These are phyloP conservation scores for Brassica hybrid DNA, from an alignment of 441 rosid genomes.

Conservation along the genomic window DNA sequence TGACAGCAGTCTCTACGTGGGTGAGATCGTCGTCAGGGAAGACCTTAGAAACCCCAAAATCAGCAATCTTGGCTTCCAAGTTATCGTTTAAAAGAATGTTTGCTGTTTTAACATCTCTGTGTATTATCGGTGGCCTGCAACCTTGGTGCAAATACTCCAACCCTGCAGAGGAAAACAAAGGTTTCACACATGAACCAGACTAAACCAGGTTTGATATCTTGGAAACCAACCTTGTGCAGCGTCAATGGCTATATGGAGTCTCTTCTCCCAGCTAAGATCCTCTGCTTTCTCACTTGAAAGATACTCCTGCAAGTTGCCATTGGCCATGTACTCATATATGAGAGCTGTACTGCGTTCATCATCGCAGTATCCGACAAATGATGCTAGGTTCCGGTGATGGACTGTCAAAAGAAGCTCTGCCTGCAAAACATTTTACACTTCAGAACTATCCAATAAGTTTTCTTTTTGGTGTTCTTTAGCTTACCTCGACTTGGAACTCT, in stretches of 20 bases:
- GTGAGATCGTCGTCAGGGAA: constrained; percentile 43
- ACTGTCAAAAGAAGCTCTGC: constrained; percentile 50
- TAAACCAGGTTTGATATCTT: background rate
- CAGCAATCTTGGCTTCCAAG: constrained; percentile 65
- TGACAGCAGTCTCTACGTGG: constrained; percentile 40
- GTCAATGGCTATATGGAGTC: constrained; percentile 55
- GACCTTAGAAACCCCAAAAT: constrained; percentile 56
- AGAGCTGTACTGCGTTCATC: constrained; percentile 51
- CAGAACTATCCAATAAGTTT: background rate
- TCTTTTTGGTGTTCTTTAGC: background rate
- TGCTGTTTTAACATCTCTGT: constrained; percentile 58
- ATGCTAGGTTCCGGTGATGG: constrained; percentile 52
- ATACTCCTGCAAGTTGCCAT: constrained; percentile 50
- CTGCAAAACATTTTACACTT: constrained; percentile 30
- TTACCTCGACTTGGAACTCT: constrained; percentile 45
- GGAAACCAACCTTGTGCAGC: constrained; percentile 55
- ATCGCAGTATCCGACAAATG: constrained; percentile 52
- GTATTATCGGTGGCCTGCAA: constrained; percentile 54
- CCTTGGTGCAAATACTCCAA: constrained; percentile 56
- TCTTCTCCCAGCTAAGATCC: constrained; percentile 50
- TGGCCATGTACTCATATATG: constrained; percentile 59
- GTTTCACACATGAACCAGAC: background rate
- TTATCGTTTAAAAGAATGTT: constrained; percentile 51
- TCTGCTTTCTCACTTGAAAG: constrained; percentile 47
- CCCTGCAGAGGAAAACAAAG: constrained; percentile 32